Base-by-base conservation (phyloP, 208 protist species). In the Lotmaria passim region DNA sequence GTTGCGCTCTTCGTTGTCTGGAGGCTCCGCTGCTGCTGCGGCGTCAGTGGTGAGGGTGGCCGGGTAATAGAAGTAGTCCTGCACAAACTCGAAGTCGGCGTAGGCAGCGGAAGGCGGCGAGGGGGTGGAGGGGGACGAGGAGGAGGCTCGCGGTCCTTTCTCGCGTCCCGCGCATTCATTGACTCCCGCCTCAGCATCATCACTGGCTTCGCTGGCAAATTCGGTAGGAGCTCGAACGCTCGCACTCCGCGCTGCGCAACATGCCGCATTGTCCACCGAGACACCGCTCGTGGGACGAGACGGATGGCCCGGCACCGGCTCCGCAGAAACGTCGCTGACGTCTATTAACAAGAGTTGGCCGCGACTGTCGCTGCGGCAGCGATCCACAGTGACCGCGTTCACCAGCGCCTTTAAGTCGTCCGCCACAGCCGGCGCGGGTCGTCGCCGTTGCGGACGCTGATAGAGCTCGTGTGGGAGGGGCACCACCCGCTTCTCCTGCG, bases 351-450 rank as follows among this genome's bases (percentile, higher is more conserved):
- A 17, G 14, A 77, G 48, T 14, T 61, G 62, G 4, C 71, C 71
- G 31, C 34, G 46, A 56, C 71, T 77, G 63, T 77, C 57, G 36
- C 71, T 77, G 39, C 36, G 71, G 41, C 71, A 77, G 28, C 62
- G 63, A 12, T 36, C 55, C 21, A 77, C 63, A 11, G 56, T 52
- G 21, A 30, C 51, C 28, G 71, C 71, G 48, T 67, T 70, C 34
- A 77, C 71, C 24, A 77, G 57, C 38, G 63, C 71, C 14, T 43
- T 19, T 17, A 77, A 41, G 48, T 71, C 58, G 17, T 61, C 57
- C 19, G 69, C 39, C 1, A 21, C 59, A 6, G 28, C 33, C 2
- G 23, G 21, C 10, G 43, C 24, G 17, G 14, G 66, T 14, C 30
- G 53, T 8, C 5, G 26, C 33, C 1, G 66, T 26, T 31, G 63